Evolutionary conservation across 2,329 filamentous ascomycete genomes (phyloP).

Genomic region (Penicillium sclerotiorum): DNA sequence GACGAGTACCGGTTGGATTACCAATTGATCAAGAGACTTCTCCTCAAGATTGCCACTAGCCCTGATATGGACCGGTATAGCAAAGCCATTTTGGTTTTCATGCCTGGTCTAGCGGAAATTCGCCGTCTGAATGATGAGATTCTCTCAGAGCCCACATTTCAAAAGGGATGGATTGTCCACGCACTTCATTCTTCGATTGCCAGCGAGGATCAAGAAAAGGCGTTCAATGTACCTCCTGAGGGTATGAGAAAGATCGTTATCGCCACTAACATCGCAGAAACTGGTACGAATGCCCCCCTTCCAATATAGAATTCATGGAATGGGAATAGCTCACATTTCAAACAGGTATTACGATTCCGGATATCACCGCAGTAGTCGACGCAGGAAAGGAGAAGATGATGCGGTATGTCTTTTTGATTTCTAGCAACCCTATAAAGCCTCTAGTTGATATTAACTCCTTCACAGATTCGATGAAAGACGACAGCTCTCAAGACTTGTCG

Average conservation of each 20-base stretch:
- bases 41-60: conserved; percentile 73
- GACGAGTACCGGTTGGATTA: conserved; percentile 94
- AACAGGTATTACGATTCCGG: conserved; percentile 95
- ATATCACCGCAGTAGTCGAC: conserved; percentile 95
- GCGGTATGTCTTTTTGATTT: conserved; percentile 46
- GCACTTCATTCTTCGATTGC: conserved; percentile 93
- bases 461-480: conserved; percentile 87
- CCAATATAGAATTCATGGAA: background rate
- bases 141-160: conserved; percentile 73
- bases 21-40: conserved; percentile 77
- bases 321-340: too few species aligned
- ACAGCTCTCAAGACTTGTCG: conserved; percentile 85
- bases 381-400: conserved; percentile 97
- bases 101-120: conserved; percentile 94
- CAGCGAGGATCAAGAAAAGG: conserved; percentile 92
- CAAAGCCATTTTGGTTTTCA: conserved; percentile 89
- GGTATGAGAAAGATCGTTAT: conserved; percentile 91
- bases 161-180: conserved; percentile 78
- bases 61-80: conserved; percentile 71
- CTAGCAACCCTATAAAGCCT: conserved; percentile 2
- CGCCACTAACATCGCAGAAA: conserved; percentile 97
- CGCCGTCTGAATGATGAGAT: conserved; percentile 84
- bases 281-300: conserved; percentile 55
- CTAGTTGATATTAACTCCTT: conserved; percentile 18
- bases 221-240: conserved; percentile 80